Conservation (phyloP, 1,284 basidiomycete genomes). For the Meira nashicola region DNA sequence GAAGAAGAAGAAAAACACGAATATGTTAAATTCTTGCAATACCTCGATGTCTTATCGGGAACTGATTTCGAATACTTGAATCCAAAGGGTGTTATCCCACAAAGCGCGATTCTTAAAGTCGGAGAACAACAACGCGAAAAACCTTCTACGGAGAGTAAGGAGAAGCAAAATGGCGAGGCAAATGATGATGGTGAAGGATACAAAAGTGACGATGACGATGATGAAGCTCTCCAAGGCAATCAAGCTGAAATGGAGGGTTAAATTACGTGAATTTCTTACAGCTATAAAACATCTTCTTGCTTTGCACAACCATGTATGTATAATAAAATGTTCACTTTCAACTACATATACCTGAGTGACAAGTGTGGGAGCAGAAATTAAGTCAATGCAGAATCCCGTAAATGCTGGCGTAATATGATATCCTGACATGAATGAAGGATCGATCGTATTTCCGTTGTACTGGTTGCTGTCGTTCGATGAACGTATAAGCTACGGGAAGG, state of each 20-base stretch:
- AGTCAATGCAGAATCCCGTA: constrained; percentile 19
- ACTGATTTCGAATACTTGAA: constrained; percentile 53
- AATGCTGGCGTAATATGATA: constrained; percentile 24
- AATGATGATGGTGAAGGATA: constrained; percentile 56
- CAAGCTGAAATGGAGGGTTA: constrained; percentile 70
- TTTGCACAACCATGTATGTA: neutral
- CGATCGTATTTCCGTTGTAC: constrained; percentile 29
- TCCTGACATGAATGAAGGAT: constrained; percentile 38
- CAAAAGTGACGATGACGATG: constrained; percentile 61
- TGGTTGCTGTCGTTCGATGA: constrained; percentile 34
- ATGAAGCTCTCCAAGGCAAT: constrained; percentile 58
- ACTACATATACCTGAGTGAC: too few species aligned
- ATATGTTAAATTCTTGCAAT: constrained; percentile 53
- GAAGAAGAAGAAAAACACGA: constrained; percentile 74
- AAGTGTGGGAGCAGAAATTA: neutral
- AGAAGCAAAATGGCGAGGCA: constrained; percentile 50
- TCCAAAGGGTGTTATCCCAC: constrained; percentile 53
- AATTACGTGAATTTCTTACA: constrained; percentile 18
- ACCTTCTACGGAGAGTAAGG: constrained; percentile 58
- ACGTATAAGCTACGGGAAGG: constrained; percentile 28
- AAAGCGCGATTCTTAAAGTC: constrained; percentile 54
- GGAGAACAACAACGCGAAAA: constrained; percentile 64
- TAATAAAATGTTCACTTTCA: neutral
- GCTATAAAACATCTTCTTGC: neutral
- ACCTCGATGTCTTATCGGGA: constrained; percentile 41